Conservation (phyloP, 257 asterid genomes). For the Ophiorrhiza pumila region DNA sequence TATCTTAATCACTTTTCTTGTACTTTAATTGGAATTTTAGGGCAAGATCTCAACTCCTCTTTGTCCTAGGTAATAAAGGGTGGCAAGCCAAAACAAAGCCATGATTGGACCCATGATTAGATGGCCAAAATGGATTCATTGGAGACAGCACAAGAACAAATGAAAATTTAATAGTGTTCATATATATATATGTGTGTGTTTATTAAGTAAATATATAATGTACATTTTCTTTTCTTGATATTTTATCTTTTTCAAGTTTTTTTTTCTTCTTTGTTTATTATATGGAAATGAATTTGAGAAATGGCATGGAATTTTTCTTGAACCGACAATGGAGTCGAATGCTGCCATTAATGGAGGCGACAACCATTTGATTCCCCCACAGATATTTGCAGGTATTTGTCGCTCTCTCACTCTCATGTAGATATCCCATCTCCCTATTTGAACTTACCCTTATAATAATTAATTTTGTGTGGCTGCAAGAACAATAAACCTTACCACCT, state of each 20-base stretch:
- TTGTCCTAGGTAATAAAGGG: slow-evolving; percentile 21
- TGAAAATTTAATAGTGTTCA: no score
- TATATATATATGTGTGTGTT: no score
- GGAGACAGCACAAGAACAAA: background rate
- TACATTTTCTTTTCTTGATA: no score
- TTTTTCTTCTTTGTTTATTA: background rate
- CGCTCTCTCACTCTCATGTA: slow-evolving; percentile 10
- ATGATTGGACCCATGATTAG: slow-evolving; percentile 34
- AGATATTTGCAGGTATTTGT: slow-evolving; percentile 21
- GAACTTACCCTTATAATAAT: slow-evolving; percentile 12
- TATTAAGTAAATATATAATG: no score
- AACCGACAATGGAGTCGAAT: slow-evolving; percentile 34
- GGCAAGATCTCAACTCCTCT: slow-evolving; percentile 19
- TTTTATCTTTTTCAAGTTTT: background rate
- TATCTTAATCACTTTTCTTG: slow-evolving; percentile 32
- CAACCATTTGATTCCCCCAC: slow-evolving; percentile 32
- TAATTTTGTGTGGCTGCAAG: slow-evolving; percentile 5
- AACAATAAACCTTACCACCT: background rate
- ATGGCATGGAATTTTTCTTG: slow-evolving; percentile 11
- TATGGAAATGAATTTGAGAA: background rate
- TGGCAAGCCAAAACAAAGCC: slow-evolving; percentile 19
- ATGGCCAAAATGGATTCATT: slow-evolving; percentile 17
- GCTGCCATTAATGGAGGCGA: slow-evolving; percentile 37
- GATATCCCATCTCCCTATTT: slow-evolving; percentile 1
- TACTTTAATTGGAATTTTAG: slow-evolving; percentile 27